Evolutionary conservation across 441 rosid species (phyloP).

Genomic region (Brassica hybrid): DNA sequence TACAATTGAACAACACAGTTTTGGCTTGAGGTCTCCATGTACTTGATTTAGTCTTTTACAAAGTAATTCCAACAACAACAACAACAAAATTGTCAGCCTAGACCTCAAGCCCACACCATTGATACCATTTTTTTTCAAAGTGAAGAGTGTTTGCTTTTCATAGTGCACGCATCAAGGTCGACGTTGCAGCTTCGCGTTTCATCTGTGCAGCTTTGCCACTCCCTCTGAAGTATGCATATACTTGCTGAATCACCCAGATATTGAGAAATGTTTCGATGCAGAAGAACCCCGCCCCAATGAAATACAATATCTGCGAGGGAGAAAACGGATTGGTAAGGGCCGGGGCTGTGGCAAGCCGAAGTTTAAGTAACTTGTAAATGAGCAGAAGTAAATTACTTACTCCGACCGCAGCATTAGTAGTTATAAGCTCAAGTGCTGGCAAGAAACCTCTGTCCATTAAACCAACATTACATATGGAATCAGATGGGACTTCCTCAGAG

Average conservation of each 20-base stretch:
- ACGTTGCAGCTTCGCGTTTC: constrained; percentile 73
- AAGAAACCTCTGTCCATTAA: constrained; percentile 82
- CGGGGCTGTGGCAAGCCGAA: constrained; percentile 6
- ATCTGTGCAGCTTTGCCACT: constrained; percentile 95
- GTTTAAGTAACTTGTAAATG: neutral
- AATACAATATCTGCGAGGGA: constrained; percentile 75
- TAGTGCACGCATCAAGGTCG: constrained; percentile 74
- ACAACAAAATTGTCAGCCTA: constrained; percentile 4
- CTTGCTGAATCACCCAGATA: constrained; percentile 99
- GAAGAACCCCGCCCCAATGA: constrained; percentile 86
- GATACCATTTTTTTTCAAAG: constrained; percentile 11
- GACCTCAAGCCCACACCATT: constrained; percentile 19
- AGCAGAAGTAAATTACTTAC: constrained; percentile 51
- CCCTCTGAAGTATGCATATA: constrained; percentile 98
- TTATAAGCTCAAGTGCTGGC: constrained; percentile 84
- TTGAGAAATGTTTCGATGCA: constrained; percentile 82
- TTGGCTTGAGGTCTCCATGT: constrained; percentile 17
- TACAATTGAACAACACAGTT: constrained; percentile 34
- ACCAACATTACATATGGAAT: constrained; percentile 25
- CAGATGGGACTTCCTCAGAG: constrained; percentile 18
- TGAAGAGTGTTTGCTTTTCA: constrained; percentile 41
- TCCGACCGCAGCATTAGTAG: constrained; percentile 63
- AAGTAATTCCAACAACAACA: constrained; percentile 15
- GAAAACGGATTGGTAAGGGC: constrained; percentile 6
- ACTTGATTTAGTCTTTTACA: constrained; percentile 25